Base-by-base conservation (phyloP, 805 yeast genomes). In the Kodamaea lidongshanica region DNA sequence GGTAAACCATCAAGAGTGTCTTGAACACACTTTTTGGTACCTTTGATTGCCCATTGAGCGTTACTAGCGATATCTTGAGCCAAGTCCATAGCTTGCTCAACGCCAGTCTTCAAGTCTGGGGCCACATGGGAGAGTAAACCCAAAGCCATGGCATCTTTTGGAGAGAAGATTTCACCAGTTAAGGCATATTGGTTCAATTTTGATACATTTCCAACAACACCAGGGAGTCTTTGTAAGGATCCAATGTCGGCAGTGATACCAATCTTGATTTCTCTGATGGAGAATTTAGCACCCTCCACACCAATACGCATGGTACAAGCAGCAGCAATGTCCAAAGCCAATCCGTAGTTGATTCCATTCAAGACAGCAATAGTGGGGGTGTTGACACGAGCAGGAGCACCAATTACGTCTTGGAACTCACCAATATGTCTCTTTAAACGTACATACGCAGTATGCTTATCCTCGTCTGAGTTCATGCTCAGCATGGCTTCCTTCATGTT, bases 231-330 rank as follows among this genome's bases (percentile, higher is more conserved):
- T 54, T 82, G 88, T 35, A 82, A 59, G 1, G 83, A 67, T 4
- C 94, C 94, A 45, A 82, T 79, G 49, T 83, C 92, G 2, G 92
- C 87, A 21, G 83, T 70, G 48, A 83, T 65, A 3, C 89, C 92
- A 32, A 82, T 64, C 38, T 75, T 72, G 37, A 81, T 74, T 54
- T 82, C 94, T 34, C 79, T 71, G 34, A 83, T 70, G 23, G 80
- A 67, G 40, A 79, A 64, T 22, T 47, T 54, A 9, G 72, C 67
- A 39, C 71, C 79, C 17, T 56, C 55, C 3, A 76, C 56, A 7
- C 75, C 74, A 8, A 77, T 50, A 30, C 88, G 66, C 14, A 82
- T 70, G 10, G 75, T 65, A 16, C 70, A 65, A 0, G 81, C 71
- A 9, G 78, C 55, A 6, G 79, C 56, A 25, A 82, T 69, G 50